Conservation (phyloP, 2,329 filamentous ascomycete species). For the Elsinoe perseae region DNA sequence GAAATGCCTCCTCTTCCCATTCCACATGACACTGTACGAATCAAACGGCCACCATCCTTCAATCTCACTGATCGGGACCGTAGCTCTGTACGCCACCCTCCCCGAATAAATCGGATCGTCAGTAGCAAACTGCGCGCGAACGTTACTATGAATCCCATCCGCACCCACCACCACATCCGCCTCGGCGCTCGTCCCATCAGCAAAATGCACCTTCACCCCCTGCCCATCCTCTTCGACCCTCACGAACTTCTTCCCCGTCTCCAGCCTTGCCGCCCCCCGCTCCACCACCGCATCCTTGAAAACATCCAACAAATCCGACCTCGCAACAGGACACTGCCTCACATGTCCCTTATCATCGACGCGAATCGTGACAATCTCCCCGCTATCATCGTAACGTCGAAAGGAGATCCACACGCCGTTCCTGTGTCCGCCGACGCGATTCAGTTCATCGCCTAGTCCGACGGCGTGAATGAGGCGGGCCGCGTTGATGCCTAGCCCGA, state of each 20-base stretch:
- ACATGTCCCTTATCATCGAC: constrained; percentile 23
- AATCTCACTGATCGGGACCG: constrained; percentile 20
- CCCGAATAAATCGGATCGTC: constrained; percentile 45
- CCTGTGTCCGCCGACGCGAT: constrained; percentile 27
- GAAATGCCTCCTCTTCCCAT: constrained; percentile 32
- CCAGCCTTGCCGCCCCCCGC: constrained; percentile 23
- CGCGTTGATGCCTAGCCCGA: constrained; percentile 33
- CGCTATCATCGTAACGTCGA: constrained; percentile 31
- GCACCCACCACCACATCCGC: constrained; percentile 47
- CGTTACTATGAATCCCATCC: constrained; percentile 53
- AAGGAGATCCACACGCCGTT: constrained; percentile 31
- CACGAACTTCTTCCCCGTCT: constrained; percentile 25
- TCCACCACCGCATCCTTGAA: constrained; percentile 22
- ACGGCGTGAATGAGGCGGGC: constrained; percentile 30
- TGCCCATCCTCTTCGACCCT: constrained; percentile 24
- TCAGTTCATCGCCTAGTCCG: constrained; percentile 28
- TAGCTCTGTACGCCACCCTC: constrained; percentile 36
- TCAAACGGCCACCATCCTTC: constrained; percentile 21
- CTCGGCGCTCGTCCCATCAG: constrained; percentile 36
- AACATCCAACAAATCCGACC: constrained; percentile 27
- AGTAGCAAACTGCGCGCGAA: constrained; percentile 46
- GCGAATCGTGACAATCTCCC: constrained; percentile 28
- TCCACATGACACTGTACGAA: constrained; percentile 26
- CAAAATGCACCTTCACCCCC: constrained; percentile 42
- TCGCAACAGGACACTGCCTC: constrained; percentile 21